These are phyloP conservation scores for Lipomyces japonicus DNA, from an alignment of 805 yeast species.

Conservation along the genomic window DNA sequence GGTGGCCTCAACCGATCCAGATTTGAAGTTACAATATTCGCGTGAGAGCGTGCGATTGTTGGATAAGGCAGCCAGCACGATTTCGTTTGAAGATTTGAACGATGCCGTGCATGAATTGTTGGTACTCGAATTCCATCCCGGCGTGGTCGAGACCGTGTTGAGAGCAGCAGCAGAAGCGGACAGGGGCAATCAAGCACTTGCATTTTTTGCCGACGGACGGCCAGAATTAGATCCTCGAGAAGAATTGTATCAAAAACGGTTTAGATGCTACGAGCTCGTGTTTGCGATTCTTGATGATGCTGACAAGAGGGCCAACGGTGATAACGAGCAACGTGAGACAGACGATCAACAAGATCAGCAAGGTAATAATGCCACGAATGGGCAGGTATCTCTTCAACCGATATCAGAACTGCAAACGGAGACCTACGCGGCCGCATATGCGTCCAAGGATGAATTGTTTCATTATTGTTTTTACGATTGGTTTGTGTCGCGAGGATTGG, in stretches of 20 bases:
- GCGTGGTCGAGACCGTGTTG: conserved; percentile 78
- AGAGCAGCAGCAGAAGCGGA: conserved; percentile 70
- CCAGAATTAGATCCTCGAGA: conserved; percentile 50
- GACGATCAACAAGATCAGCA: conserved; percentile 1
- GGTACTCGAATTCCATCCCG: conserved; percentile 71
- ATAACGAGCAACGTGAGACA: conserved; percentile 36
- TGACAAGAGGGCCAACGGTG: conserved; percentile 56
- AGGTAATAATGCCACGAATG: conserved; percentile 2
- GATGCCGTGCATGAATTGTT: conserved; percentile 78
- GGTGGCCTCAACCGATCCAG: conserved; percentile 62
- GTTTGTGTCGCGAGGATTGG: conserved; percentile 74
- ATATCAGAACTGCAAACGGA: conserved; percentile 58
- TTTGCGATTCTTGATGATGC: conserved; percentile 71
- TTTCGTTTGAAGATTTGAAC: conserved; percentile 72
- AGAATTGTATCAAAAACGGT: conserved; percentile 50
- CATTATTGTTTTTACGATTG: conserved; percentile 91
- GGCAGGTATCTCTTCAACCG: conserved; percentile 45
- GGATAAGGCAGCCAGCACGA: conserved; percentile 72
- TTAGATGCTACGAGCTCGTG: conserved; percentile 63
- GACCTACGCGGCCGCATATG: conserved; percentile 70
- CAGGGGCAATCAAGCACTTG: conserved; percentile 54
- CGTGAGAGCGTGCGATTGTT: conserved; percentile 71
- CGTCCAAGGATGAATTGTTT: conserved; percentile 74
- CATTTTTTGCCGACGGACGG: conserved; percentile 52
- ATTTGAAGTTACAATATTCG: conserved; percentile 61